Base-by-base conservation (phyloP, 1,284 basidiomycete species). In the Rhodotorula sp. region DNA sequence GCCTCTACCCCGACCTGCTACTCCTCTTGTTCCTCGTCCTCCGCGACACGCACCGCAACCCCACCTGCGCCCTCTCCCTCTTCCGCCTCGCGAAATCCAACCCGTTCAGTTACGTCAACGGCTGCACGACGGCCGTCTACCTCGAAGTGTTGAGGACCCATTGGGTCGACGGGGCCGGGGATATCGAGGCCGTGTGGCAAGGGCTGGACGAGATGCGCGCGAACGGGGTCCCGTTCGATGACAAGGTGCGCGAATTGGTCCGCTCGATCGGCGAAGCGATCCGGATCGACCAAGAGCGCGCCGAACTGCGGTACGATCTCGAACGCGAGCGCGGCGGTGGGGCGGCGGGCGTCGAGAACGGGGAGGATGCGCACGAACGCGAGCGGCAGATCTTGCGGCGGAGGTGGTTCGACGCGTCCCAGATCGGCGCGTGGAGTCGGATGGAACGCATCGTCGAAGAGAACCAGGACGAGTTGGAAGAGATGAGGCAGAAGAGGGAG, bases 401-500 rank as follows among this genome's bases (percentile, higher is more conserved):
- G 26, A 23, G 31, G 49, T 56, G 26, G 26, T 56, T 56, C 26
- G 43, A 54, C 15, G 21, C 58, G 29, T 4, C 21, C 5, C 65
- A 72, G 61, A 52, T 70, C 47, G 64, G n/a, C 20, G 66, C 64
- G 3, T 76, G 75, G 75, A 51, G 20, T 2, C 54, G 58, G 34
- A 72, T 74, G 72, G 75, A 76, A n/a, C 10, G 23, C 23, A 61
- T 74, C 43, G 59, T 76, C n/a, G 70, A 74, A 61, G 73, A 72
- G 43, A n/a, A 58, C 26, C 34, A 62, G 49, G 66, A 64, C 34
- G 71, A 70, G 52, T 4, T 56, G 21, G 71, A 64, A 26, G 59
- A 56, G 15, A 29, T 16, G 52, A 46, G 66, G 23, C 52, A 54
- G 47, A 31, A 16, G 60, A 20, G 60, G 23, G 56, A 68, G 54